Evolutionary conservation across 75 land plant species (phyloP).

Genomic region (Larix kaempferi): DNA sequence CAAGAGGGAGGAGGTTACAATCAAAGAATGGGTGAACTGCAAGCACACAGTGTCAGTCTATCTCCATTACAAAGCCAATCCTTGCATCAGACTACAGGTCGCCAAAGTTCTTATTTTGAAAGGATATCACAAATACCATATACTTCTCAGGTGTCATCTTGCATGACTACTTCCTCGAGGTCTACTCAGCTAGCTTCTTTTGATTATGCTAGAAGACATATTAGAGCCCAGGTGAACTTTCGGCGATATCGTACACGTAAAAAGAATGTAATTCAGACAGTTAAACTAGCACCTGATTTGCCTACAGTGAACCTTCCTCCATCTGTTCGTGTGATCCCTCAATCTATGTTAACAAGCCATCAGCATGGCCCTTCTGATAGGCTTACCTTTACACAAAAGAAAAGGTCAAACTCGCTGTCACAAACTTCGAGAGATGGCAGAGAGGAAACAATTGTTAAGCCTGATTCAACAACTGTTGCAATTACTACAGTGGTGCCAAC

Average conservation of each 20-base stretch:
- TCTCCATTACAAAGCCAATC: not conserved
- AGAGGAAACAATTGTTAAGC: not conserved
- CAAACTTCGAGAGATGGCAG: not conserved
- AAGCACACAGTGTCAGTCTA: slow-evolving; percentile 10
- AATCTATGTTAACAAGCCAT: slow-evolving; percentile 38
- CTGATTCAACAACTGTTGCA: slow-evolving; percentile 1
- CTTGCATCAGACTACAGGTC: slow-evolving; percentile 1
- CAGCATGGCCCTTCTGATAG: slow-evolving; percentile 7
- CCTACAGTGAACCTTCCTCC: slow-evolving; percentile 95
- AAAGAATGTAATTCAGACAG: slow-evolving; percentile 30
- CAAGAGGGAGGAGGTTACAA: slow-evolving; percentile 4
- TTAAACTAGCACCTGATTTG: slow-evolving; percentile 89
- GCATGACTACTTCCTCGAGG: not conserved
- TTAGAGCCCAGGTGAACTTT: slow-evolving; percentile 9
- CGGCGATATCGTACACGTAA: slow-evolving; percentile 40
- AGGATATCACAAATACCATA: slow-evolving; percentile 8
- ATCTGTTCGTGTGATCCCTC: slow-evolving; percentile 80
- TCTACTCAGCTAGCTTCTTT: slow-evolving; percentile 6
- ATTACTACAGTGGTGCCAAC: not conserved
- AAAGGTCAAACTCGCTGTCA: not conserved
- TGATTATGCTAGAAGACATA: slow-evolving; percentile 8
- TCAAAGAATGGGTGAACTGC: not conserved
- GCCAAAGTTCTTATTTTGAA: not conserved
- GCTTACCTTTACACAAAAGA: not conserved
- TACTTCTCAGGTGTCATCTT: slow-evolving; percentile 1